Conservation (phyloP, 1,284 basidiomycete genomes). For the Salmacisia buchloeana region DNA sequence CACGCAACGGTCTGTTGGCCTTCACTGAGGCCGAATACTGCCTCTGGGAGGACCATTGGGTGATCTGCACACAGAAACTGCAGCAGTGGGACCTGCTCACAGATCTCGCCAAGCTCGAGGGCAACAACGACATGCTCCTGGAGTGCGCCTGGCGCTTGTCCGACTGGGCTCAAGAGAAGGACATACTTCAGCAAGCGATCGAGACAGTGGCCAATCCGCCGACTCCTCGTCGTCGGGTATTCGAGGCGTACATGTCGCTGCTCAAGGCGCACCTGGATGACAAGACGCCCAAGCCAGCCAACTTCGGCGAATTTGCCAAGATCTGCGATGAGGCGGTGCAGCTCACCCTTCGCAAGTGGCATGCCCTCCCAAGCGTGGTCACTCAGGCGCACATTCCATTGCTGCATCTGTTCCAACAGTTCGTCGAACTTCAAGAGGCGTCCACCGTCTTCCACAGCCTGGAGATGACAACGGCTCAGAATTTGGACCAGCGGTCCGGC, state of each 20-base stretch:
- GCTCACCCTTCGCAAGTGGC: slow-evolving; percentile 91
- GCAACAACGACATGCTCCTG: slow-evolving; percentile 83
- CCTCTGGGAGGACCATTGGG: slow-evolving; percentile 99
- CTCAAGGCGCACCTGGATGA: slow-evolving; percentile 55
- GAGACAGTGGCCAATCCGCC: slow-evolving; percentile 73
- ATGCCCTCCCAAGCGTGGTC: slow-evolving; percentile 74
- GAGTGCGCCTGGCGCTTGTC: slow-evolving; percentile 93
- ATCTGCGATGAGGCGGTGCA: slow-evolving; percentile 96
- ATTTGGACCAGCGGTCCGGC: slow-evolving; percentile 86
- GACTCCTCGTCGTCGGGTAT: slow-evolving; percentile 88
- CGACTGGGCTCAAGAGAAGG: slow-evolving; percentile 75
- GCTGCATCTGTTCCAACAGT: slow-evolving; percentile 96
- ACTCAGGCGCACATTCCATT: slow-evolving; percentile 89
- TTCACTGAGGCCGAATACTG: slow-evolving; percentile 96
- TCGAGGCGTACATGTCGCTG: slow-evolving; percentile 88
- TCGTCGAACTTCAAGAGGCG: slow-evolving; percentile 95
- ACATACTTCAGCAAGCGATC: slow-evolving; percentile 78
- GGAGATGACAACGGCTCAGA: slow-evolving; percentile 76
- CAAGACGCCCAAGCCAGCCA: slow-evolving; percentile 13
- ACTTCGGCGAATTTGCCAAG: slow-evolving; percentile 50
- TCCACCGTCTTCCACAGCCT: slow-evolving; percentile 73
- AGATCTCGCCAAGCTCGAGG: slow-evolving; percentile 75
- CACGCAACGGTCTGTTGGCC: slow-evolving; percentile 73
- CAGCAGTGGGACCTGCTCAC: slow-evolving; percentile 89
- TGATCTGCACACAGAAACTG: slow-evolving; percentile 87